These are phyloP conservation scores for Chytriomyces sp. DNA, from an alignment of 192 early-diverging fungal genomes.

Conservation along the genomic window DNA sequence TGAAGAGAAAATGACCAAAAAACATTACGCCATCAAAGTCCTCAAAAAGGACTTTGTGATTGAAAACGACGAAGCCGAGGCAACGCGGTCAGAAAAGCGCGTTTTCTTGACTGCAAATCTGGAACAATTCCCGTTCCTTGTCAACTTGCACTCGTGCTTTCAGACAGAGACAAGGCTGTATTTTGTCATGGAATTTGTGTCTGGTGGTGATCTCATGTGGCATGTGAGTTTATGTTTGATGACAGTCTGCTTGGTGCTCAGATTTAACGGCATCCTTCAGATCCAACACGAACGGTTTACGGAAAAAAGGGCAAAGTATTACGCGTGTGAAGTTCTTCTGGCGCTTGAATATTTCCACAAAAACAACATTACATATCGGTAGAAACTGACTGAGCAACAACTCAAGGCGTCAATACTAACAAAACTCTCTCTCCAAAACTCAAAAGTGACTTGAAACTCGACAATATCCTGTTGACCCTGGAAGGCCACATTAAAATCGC, in stretches of 20 bases:
- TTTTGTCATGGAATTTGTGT: slow-evolving; percentile 98
- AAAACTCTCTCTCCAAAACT: neutral
- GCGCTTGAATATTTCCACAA: slow-evolving; percentile 97
- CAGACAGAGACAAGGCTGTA: slow-evolving; percentile 94
- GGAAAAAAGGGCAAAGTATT: slow-evolving; percentile 92
- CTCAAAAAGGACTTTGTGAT: slow-evolving; percentile 98
- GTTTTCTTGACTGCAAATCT: slow-evolving; percentile 90
- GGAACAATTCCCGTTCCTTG: slow-evolving; percentile 92
- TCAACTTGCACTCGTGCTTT: slow-evolving; percentile 96
- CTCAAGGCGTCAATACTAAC: neutral
- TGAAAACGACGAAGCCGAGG: slow-evolving; percentile 97
- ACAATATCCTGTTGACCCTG: slow-evolving; percentile 90
- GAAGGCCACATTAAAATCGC: slow-evolving; percentile 98
- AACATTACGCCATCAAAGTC: slow-evolving; percentile 96
- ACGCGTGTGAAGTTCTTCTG: slow-evolving; percentile 92
- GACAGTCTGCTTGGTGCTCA: no score
- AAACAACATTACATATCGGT: slow-evolving; percentile 88
- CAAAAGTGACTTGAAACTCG: slow-evolving; percentile 88
- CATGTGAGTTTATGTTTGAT: slow-evolving; percentile 48
- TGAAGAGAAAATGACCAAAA: slow-evolving; percentile 82
- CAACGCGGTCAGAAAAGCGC: slow-evolving; percentile 91
- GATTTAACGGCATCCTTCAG: no score
- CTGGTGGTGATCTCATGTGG: slow-evolving; percentile 98
- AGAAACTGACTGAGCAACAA: no score
- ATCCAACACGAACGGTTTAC: slow-evolving; percentile 92